Percentiles rank a stretch among this genome's conserved stretches.
Evolutionary conservation across 169 alveolate species (phyloP).

Genomic region (Cryptosporidium ubiquitum): DNA sequence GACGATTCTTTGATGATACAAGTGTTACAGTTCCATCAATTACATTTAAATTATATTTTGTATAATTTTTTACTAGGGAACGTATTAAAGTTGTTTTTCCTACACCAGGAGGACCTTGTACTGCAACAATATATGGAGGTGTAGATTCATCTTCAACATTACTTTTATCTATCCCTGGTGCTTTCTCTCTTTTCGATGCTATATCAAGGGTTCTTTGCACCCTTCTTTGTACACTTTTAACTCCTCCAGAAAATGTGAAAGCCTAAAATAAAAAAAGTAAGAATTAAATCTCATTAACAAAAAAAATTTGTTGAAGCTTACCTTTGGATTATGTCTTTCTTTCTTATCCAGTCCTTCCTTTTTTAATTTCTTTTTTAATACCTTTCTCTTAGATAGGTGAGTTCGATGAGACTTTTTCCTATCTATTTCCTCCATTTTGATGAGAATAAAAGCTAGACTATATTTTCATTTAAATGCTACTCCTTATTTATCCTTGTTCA

Average conservation of each 20-base stretch:
- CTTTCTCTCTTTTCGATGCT: constrained; percentile 86
- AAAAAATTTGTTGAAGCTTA: not conserved
- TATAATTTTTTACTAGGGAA: constrained; percentile 95
- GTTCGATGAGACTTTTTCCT: constrained; percentile 57
- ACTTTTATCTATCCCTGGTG: constrained; percentile 83
- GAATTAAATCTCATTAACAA: not conserved
- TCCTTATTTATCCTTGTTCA: not conserved
- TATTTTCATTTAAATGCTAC: not conserved
- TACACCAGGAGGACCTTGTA: constrained; percentile 94
- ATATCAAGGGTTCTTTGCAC: constrained; percentile 89
- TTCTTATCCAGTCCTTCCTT: constrained; percentile 77
- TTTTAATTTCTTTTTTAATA: constrained; percentile 58
- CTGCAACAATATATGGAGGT: constrained; percentile 88
- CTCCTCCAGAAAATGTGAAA: constrained; percentile 93
- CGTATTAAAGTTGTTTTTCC: constrained; percentile 98
- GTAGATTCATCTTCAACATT: constrained; percentile 47
- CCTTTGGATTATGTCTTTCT: constrained; percentile 87
- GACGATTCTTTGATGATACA: constrained; percentile 92
- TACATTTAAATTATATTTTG: constrained; percentile 85
- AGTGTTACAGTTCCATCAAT: constrained; percentile 94
- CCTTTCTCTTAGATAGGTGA: constrained; percentile 53
- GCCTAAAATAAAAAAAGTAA: constrained; percentile 76
- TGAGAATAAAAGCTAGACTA: not conserved
- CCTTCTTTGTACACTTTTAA: constrained; percentile 88
- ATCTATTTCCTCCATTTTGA: constrained; percentile 63